A percentile compares a stretch with the other conserved stretches of the same genome.
phyloP scores from a whole-genome alignment of 768 basidiomycete genomes.

The Scleroderma citrinum region DNA sequence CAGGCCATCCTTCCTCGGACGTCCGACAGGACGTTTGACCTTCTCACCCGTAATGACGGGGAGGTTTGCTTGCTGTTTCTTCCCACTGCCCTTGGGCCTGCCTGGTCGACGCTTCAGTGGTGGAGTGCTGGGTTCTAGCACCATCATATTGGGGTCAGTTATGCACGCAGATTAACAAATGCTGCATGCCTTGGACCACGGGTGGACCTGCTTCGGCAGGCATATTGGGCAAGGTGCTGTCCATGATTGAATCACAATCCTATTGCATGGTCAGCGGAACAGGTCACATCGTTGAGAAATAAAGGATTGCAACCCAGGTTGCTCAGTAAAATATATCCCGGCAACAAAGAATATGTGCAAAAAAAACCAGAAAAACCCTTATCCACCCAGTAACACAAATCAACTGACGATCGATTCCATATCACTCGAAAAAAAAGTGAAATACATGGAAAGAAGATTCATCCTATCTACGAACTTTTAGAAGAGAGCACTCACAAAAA shows the following conservation, averaged over 20 bases:
- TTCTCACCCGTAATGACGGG: constrained; percentile 41
- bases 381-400: constrained; percentile 11
- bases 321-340: constrained; percentile 19
- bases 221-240: constrained; percentile 19
- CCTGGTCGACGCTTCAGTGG: constrained; percentile 66
- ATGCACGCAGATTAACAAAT: not conserved
- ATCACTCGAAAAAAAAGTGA: constrained; percentile 11
- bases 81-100: constrained; percentile 74
- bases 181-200: constrained; percentile 20
- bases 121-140: constrained; percentile 22
- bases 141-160: constrained; percentile 8
- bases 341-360: constrained; percentile 32
- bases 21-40: constrained; percentile 71
- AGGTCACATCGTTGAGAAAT: not conserved
- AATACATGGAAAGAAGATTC: constrained; percentile 7
- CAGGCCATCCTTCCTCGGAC: constrained; percentile 76
- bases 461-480: constrained; percentile 7
- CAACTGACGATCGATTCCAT: not conserved
- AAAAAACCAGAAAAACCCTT: constrained; percentile 28
- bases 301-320: constrained; percentile 12
- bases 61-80: constrained; percentile 47
- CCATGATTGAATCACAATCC: constrained; percentile 18
- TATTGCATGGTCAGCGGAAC: constrained; percentile 22
- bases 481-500: constrained; percentile 23
- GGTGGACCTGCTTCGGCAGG: constrained; percentile 22